These are phyloP conservation scores for Tylopilus rubrobrunneus DNA, from an alignment of 768 basidiomycete species.

Conservation along the genomic window DNA sequence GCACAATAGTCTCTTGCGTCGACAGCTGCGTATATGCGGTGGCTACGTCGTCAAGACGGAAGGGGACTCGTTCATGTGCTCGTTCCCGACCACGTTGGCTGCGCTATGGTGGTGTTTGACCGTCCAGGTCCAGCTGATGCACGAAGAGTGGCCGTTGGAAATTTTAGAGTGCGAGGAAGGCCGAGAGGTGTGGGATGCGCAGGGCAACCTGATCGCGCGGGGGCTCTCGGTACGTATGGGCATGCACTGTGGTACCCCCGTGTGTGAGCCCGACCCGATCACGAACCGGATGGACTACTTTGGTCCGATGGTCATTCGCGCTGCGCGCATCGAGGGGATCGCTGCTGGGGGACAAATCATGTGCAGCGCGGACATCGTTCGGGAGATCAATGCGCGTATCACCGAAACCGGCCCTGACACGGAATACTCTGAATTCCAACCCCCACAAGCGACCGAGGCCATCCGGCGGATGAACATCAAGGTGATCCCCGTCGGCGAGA, in stretches of 20 bases:
- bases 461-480: conserved; percentile 68
- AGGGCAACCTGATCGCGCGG: conserved; percentile 69
- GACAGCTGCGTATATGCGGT: conserved; percentile 83
- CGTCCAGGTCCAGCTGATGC: conserved; percentile 78
- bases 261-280: conserved; percentile 88
- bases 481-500: conserved; percentile 78
- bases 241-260: conserved; percentile 86
- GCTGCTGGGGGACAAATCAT: conserved; percentile 94
- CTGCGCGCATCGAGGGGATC: conserved; percentile 76
- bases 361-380: conserved; percentile 82
- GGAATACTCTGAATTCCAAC: conserved; percentile 56
- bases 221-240: conserved; percentile 97
- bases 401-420: conserved; percentile 53
- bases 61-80: conserved; percentile 99
- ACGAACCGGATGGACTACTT: conserved; percentile 98
- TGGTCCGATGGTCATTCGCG: conserved; percentile 92
- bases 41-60: conserved; percentile 99
- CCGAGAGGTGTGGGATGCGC: conserved; percentile 63
- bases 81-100: conserved; percentile 84
- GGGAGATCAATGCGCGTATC: conserved; percentile 68
- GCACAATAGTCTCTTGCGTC: conserved; percentile 83
- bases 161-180: conserved; percentile 93
- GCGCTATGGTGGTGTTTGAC: conserved; percentile 89
- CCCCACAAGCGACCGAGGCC: conserved; percentile 63
- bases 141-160: conserved; percentile 88